Percentiles rank a stretch among this genome's conserved stretches.
Conservation (phyloP, 2,329 filamentous ascomycete genomes). For the Paracamarosporium sp. region DNA sequence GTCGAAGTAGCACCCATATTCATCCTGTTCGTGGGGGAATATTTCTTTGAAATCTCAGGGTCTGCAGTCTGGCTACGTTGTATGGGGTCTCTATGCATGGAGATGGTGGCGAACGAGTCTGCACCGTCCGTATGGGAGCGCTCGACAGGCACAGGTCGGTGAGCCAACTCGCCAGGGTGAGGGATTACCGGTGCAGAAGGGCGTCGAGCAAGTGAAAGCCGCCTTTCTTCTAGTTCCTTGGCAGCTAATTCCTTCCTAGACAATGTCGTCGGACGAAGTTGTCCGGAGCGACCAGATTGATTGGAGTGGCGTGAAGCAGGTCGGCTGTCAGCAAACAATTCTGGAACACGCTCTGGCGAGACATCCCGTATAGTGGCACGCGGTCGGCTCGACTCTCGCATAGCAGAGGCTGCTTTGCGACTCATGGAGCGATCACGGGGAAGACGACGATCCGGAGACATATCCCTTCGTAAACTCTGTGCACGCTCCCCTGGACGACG, state of each 20-base stretch:
- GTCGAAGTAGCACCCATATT: conserved; percentile 51
- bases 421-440: conserved; percentile 46
- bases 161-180: conserved; percentile 66
- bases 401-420: conserved; percentile 34
- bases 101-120: conserved; percentile 49
- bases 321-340: conserved; percentile 18
- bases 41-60: conserved; percentile 55
- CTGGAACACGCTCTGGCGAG: conserved; percentile 39
- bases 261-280: conserved; percentile 34
- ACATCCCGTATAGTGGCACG: conserved; percentile 40
- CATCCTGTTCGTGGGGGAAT: conserved; percentile 41
- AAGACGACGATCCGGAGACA: conserved; percentile 52
- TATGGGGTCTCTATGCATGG: conserved; percentile 45
- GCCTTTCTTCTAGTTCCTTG: conserved; percentile 85
- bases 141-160: conserved; percentile 40
- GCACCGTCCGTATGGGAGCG: conserved; percentile 48
- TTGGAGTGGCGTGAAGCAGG: conserved; percentile 34
- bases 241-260: conserved; percentile 61
- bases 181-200: conserved; percentile 82
- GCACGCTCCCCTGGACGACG: conserved; percentile 55
- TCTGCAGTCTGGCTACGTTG: conserved; percentile 72
- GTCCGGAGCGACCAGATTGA: conserved; percentile 38
- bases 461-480: conserved; percentile 51
- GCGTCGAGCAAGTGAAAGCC: conserved; percentile 77
- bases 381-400: conserved; percentile 41